Evolutionary conservation across 768 basidiomycete species (phyloP).

Genomic region (Astraeus odoratus): DNA sequence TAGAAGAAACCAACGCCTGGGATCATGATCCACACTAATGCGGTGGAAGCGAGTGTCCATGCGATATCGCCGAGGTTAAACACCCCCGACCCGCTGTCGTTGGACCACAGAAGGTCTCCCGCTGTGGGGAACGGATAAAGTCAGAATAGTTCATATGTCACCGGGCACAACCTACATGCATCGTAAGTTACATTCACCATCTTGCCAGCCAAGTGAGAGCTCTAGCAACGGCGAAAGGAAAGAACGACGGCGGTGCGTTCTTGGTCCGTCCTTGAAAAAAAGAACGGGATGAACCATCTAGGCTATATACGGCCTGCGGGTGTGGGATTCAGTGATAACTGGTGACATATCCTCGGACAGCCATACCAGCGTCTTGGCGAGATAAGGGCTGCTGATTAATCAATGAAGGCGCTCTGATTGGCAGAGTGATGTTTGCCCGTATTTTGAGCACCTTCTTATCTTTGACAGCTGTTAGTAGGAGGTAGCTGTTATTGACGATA

Average conservation of each 20-base stretch:
- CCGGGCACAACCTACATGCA: constrained; percentile 20
- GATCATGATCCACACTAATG: constrained; percentile 82
- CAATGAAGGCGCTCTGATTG: background rate
- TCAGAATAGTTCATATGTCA: background rate
- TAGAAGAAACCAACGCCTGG: constrained; percentile 86
- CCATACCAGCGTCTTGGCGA: constrained; percentile 3
- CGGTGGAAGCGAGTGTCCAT: constrained; percentile 69
- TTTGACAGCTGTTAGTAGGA: too few species aligned
- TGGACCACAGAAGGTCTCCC: constrained; percentile 29
- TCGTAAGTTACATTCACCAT: constrained; percentile 43
- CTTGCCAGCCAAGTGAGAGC: constrained; percentile 1
- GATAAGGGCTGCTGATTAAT: constrained; percentile 12
- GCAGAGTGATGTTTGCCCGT: background rate
- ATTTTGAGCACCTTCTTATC: too few species aligned
- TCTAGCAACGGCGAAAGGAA: background rate
- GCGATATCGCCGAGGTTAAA: constrained; percentile 64
- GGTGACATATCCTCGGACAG: too few species aligned
- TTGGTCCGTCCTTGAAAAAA: too few species aligned
- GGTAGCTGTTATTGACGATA: too few species aligned
- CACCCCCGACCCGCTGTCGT: constrained; percentile 21
- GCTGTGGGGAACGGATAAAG: constrained; percentile 22
- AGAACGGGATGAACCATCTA: too few species aligned
- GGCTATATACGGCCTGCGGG: too few species aligned
- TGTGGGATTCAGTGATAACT: too few species aligned
- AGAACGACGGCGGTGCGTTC: too few species aligned